phyloP scores from a whole-genome alignment of 257 asterid genomes.

The Ballota nigra region DNA sequence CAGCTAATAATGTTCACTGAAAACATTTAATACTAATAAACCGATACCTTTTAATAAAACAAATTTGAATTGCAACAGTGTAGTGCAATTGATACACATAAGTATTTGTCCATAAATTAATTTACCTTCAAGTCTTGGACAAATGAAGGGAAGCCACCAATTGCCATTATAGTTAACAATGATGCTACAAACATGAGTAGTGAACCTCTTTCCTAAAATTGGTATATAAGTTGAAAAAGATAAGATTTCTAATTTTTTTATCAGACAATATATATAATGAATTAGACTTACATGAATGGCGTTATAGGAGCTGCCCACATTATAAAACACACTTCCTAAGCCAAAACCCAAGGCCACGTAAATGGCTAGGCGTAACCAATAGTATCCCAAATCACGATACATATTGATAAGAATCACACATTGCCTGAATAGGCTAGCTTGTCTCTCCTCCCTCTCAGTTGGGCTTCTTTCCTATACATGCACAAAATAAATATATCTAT shows the following conservation, averaged over 20 bases:
- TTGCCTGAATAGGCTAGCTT: constrained; percentile 33
- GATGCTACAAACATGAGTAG: constrained; percentile 45
- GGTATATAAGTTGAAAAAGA: not conserved
- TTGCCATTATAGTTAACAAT: constrained; percentile 53
- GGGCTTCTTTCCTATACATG: constrained; percentile 29
- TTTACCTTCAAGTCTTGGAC: constrained; percentile 57
- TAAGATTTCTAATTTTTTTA: too few relatives aligned
- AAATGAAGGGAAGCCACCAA: constrained; percentile 70
- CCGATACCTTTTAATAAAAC: not conserved
- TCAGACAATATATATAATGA: too few relatives aligned
- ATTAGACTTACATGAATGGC: constrained; percentile 34
- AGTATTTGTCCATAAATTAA: not conserved
- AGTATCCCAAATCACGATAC: constrained; percentile 64
- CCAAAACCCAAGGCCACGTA: constrained; percentile 49
- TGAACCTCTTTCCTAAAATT: constrained; percentile 33
- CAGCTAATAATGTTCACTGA: too few relatives aligned
- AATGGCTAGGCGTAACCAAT: constrained; percentile 57
- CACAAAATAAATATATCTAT: not conserved
- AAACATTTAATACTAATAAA: too few relatives aligned
- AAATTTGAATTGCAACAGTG: too few relatives aligned
- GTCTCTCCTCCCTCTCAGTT: constrained; percentile 32
- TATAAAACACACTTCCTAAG: constrained; percentile 50
- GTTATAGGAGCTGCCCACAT: constrained; percentile 35
- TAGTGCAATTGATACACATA: too few relatives aligned
- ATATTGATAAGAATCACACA: constrained; percentile 51